Conservation (phyloP, 371 early-diverging fungal genomes). For the Mortierella sp. region DNA sequence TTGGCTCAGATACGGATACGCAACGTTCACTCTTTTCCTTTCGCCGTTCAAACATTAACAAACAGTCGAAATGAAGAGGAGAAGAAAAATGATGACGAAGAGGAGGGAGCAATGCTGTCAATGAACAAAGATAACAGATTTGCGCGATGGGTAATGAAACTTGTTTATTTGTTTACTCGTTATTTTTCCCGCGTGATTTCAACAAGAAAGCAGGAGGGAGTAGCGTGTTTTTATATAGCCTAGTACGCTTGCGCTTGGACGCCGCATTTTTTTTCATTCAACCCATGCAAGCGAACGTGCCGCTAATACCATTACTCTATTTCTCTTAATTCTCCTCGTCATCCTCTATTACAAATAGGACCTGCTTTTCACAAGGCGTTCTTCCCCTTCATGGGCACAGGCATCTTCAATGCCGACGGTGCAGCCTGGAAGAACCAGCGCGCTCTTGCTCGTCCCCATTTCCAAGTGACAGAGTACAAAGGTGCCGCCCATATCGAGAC, state of each 20-base stretch:
- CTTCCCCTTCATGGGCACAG: slow-evolving; percentile 58
- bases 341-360: slow-evolving; percentile 22
- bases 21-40: background rate
- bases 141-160: background rate
- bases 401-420: slow-evolving; percentile 58
- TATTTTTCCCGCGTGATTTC: slow-evolving; percentile 2
- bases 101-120: background rate
- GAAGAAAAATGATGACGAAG: background rate
- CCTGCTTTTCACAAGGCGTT: slow-evolving; percentile 52
- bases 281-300: background rate
- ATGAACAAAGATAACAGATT: background rate
- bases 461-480: slow-evolving; percentile 59
- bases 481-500: slow-evolving; percentile 59
- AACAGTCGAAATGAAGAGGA: background rate
- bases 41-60: background rate
- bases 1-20: background rate
- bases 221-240: background rate
- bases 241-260: background rate
- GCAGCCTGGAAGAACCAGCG: slow-evolving; percentile 59
- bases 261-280: background rate
- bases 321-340: background rate
- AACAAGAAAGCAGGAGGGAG: too few relatives aligned
- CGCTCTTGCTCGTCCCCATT: slow-evolving; percentile 57
- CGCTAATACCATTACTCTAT: background rate
- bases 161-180: slow-evolving; percentile 1